These are phyloP conservation scores for Eucalyptus curtisii DNA, from an alignment of 345 rosid genomes.

Conservation along the genomic window DNA sequence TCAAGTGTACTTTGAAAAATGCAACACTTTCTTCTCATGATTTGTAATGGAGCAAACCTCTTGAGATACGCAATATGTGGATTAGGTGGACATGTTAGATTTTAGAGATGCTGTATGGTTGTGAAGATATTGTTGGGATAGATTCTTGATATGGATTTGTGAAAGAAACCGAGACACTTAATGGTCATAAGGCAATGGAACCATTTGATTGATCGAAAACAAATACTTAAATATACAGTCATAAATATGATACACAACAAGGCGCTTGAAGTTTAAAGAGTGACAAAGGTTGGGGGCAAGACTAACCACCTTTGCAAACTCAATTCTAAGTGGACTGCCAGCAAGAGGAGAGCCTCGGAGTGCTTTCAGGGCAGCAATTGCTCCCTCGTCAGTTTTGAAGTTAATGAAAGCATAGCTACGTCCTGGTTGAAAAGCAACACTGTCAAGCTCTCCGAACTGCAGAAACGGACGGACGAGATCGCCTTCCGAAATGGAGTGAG, in stretches of 20 bases:
- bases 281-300: constrained; percentile 9
- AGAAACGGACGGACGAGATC: constrained; percentile 40
- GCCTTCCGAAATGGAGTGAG: constrained; percentile 41
- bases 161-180: not conserved
- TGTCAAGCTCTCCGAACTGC: constrained; percentile 70
- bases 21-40: not conserved
- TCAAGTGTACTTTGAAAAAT: not conserved
- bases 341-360: constrained; percentile 73
- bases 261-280: not conserved
- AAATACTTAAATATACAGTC: not conserved
- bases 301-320: constrained; percentile 99
- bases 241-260: not conserved
- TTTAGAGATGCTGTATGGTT: not conserved
- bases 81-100: not conserved
- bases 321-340: constrained; percentile 82
- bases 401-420: constrained; percentile 81
- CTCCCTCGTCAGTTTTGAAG: constrained; percentile 53
- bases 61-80: not conserved
- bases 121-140: not conserved
- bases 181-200: not conserved
- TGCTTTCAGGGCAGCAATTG: constrained; percentile 52
- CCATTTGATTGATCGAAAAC: not conserved
- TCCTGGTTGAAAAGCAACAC: constrained; percentile 71
- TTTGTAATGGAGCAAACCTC: not conserved
- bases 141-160: not conserved